These are phyloP conservation scores for Parasitella parasitica DNA, from an alignment of 371 early-diverging fungal species.

Conservation along the genomic window DNA sequence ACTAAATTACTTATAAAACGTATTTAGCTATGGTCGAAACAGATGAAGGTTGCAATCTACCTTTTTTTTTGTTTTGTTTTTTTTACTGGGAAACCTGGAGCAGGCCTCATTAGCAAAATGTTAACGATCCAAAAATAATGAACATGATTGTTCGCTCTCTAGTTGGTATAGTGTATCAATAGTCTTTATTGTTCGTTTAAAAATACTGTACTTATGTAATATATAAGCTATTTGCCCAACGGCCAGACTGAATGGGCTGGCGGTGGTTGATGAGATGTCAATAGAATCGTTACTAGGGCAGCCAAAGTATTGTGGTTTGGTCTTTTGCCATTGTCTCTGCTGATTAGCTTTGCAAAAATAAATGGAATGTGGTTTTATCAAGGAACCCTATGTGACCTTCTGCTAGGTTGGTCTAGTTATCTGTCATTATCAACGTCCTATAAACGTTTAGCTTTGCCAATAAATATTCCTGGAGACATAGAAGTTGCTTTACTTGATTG, in stretches of 20 bases:
- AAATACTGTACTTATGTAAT: conserved; percentile 11
- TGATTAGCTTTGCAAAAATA: no score
- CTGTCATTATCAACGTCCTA: no score
- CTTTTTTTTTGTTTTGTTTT: no score
- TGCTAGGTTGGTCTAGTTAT: no score
- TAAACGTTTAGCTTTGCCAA: not conserved
- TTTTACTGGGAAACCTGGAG: conserved; percentile 18
- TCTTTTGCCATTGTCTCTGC: no score
- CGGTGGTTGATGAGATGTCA: no score
- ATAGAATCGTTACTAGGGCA: no score
- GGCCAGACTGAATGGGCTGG: not conserved
- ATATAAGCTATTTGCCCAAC: not conserved
- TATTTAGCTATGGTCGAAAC: not conserved
- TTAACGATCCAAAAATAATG: conserved; percentile 15
- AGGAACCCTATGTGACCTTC: no score
- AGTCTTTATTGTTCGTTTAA: conserved; percentile 3
- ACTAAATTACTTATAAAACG: not conserved
- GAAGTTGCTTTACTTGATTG: no score
- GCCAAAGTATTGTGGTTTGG: no score
- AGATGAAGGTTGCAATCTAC: conserved; percentile 2
- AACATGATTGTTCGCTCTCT: conserved; percentile 14
- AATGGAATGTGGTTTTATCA: no score
- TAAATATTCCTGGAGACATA: no score
- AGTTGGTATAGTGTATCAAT: conserved; percentile 11
- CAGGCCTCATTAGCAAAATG: conserved; percentile 15